A percentile compares a stretch with the other conserved stretches of the same genome.
These are phyloP conservation scores for Scutellaria barbata DNA, from an alignment of 257 asterid genomes.

Conservation along the genomic window DNA sequence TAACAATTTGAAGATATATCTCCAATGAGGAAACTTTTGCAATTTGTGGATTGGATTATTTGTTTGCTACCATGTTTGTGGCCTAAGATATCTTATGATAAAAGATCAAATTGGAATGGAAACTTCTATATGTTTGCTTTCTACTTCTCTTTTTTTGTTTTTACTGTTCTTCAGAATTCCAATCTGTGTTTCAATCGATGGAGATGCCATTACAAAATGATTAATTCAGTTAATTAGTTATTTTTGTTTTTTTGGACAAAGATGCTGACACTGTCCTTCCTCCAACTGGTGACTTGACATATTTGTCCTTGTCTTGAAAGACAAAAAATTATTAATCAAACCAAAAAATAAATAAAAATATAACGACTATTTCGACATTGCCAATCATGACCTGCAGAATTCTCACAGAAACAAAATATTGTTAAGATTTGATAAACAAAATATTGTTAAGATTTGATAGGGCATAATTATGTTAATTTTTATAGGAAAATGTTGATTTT, in stretches of 20 bases:
- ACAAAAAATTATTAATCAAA: not conserved
- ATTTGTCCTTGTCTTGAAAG: slow-evolving; percentile 25
- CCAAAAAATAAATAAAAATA: no score
- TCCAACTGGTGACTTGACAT: slow-evolving; percentile 21
- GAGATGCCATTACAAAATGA: not conserved
- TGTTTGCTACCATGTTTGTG: slow-evolving; percentile 32
- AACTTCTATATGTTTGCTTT: slow-evolving; percentile 8
- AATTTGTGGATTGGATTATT: slow-evolving; percentile 34
- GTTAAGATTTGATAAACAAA: no score
- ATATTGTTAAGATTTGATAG: no score
- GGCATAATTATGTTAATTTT: no score
- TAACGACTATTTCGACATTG: no score
- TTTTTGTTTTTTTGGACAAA: not conserved
- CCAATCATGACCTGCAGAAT: no score
- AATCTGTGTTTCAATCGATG: no score
- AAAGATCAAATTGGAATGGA: not conserved
- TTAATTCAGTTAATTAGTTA: not conserved
- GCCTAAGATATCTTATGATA: slow-evolving; percentile 13
- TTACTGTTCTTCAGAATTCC: not conserved
- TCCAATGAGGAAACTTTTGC: slow-evolving; percentile 1
- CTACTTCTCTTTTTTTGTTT: not conserved
- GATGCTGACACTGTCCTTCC: slow-evolving; percentile 8
- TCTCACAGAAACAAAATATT: no score
- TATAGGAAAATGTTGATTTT: no score
- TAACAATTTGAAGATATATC: not conserved